Evolutionary conservation across 2,329 filamentous ascomycete species (phyloP).

Genomic region (Penicillium corylophilum): DNA sequence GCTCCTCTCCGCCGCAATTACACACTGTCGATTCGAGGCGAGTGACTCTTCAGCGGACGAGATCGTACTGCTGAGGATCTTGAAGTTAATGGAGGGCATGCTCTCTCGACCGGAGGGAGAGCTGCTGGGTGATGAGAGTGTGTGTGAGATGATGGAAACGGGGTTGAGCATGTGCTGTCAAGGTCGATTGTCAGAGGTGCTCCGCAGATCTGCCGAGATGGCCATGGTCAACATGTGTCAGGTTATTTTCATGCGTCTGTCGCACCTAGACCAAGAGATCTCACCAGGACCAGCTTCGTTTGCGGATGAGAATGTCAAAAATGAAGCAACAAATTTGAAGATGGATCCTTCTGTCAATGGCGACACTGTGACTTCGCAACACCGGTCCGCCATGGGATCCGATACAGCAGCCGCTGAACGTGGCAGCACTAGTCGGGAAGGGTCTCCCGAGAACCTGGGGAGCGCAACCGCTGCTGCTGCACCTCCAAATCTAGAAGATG

Average conservation of each 20-base stretch:
- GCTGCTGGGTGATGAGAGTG: slow-evolving; percentile 93
- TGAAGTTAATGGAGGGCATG: slow-evolving; percentile 98
- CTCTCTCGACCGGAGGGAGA: slow-evolving; percentile 89
- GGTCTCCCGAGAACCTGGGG: slow-evolving; percentile 31
- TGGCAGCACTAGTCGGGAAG: slow-evolving; percentile 34
- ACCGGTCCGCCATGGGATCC: slow-evolving; percentile 42
- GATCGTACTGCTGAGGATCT: slow-evolving; percentile 87
- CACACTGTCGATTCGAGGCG: slow-evolving; percentile 95
- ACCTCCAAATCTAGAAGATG: slow-evolving; percentile 41
- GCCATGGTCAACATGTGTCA: slow-evolving; percentile 99
- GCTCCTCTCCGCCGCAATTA: slow-evolving; percentile 88
- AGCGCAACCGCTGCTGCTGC: slow-evolving; percentile 34
- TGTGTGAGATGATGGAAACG: slow-evolving; percentile 99
- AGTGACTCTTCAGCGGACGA: slow-evolving; percentile 94
- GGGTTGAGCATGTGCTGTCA: slow-evolving; percentile 97
- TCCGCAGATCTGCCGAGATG: slow-evolving; percentile 89
- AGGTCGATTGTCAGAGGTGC: slow-evolving; percentile 81
- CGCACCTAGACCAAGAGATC: slow-evolving; percentile 76
- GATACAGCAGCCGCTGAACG: slow-evolving; percentile 37
- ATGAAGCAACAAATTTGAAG: slow-evolving; percentile 71
- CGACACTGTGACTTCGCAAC: slow-evolving; percentile 57
- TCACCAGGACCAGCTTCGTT: slow-evolving; percentile 65
- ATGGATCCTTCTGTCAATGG: slow-evolving; percentile 78
- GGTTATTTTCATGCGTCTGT: slow-evolving; percentile 92
- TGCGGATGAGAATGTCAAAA: slow-evolving; percentile 51